Evolutionary conservation across 78 protist genomes (phyloP).

Genomic region (Protostelium mycophagum): DNA sequence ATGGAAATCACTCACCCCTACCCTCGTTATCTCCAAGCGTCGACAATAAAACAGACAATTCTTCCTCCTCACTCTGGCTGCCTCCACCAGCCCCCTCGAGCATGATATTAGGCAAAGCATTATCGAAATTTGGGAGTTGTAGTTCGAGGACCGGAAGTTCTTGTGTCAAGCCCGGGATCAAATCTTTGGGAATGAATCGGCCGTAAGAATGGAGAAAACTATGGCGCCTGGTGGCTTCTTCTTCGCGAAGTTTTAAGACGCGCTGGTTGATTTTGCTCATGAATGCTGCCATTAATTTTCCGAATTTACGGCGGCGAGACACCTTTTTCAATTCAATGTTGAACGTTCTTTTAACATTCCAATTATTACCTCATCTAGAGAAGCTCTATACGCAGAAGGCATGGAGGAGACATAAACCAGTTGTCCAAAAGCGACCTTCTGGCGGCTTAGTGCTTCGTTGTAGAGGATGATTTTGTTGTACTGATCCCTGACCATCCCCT

Average conservation of each 20-base stretch:
- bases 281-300: neutral
- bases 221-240: neutral
- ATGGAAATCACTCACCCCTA: neutral
- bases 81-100: neutral
- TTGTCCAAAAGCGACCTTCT: neutral
- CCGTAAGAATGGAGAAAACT: neutral
- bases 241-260: neutral
- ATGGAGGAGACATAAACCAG: neutral
- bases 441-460: neutral
- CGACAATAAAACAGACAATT: neutral
- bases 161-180: neutral
- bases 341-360: neutral
- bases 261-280: neutral
- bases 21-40: neutral
- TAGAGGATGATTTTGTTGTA: neutral
- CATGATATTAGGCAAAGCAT: neutral
- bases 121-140: neutral
- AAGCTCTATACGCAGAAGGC: neutral
- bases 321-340: too few relatives aligned
- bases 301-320: neutral
- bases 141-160: neutral
- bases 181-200: neutral
- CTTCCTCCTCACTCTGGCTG: neutral
- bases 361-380: neutral
- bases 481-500: neutral